phyloP scores from a whole-genome alignment of 768 basidiomycete species.

The Tulasnella sp. region DNA sequence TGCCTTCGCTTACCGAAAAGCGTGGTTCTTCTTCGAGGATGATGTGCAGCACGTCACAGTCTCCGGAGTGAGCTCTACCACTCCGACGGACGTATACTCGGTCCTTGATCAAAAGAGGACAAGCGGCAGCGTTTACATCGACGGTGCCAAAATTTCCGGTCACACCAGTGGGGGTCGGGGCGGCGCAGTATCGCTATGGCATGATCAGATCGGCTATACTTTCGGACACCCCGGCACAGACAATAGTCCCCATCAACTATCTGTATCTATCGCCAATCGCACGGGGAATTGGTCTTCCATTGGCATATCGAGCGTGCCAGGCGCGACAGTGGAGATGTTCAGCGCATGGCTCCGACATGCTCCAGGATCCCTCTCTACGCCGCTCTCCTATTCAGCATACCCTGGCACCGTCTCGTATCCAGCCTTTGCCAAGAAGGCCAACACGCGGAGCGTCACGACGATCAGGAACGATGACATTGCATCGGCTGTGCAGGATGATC shows the following conservation, averaged over 20 bases:
- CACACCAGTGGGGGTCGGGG: background rate
- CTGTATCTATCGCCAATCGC: constrained; percentile 35
- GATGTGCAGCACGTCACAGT: constrained; percentile 56
- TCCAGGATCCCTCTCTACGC: constrained; percentile 24
- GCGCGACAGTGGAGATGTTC: constrained; percentile 50
- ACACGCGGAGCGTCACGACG: constrained; percentile 26
- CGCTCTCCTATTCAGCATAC: constrained; percentile 44
- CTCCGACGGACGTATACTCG: constrained; percentile 35
- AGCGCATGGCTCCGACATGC: constrained; percentile 44
- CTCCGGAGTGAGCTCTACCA: constrained; percentile 34
- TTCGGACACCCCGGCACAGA: constrained; percentile 30
- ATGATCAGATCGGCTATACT: constrained; percentile 52
- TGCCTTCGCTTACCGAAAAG: constrained; percentile 50
- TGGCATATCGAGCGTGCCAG: constrained; percentile 50
- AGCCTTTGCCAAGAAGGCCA: constrained; percentile 19
- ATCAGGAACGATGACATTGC: constrained; percentile 38
- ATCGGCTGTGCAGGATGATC: constrained; percentile 41
- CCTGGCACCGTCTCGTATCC: constrained; percentile 35
- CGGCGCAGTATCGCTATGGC: constrained; percentile 40
- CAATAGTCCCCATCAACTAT: constrained; percentile 20
- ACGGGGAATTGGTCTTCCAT: constrained; percentile 51
- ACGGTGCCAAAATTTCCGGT: constrained; percentile 24
- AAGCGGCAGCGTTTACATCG: constrained; percentile 34
- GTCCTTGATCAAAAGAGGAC: constrained; percentile 56
- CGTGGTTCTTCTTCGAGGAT: constrained; percentile 60